Evolutionary conservation across 106 monocot genomes (phyloP).

Genomic region (Dendrobium huoshanense): DNA sequence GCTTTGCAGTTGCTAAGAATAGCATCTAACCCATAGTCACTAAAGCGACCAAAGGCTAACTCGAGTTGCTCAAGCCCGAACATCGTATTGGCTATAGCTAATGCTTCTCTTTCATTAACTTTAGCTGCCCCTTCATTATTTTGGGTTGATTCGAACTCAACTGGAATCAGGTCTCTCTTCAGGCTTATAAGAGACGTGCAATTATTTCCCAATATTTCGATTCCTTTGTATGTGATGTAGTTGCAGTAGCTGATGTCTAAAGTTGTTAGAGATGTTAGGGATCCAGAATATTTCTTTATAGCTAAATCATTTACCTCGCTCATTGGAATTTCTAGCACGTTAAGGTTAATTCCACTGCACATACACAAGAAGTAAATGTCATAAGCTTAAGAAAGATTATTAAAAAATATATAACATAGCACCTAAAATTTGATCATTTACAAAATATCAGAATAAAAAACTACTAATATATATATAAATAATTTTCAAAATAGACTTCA

Average conservation of each 20-base stretch:
- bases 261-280: conserved; percentile 15
- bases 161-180: conserved; percentile 41
- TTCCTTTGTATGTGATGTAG: conserved; percentile 38
- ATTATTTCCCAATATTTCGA: conserved; percentile 31
- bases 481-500: no score
- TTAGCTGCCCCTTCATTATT: conserved; percentile 7
- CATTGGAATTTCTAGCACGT: conserved; percentile 51
- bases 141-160: not conserved
- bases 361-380: not conserved
- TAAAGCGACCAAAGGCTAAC: conserved; percentile 41
- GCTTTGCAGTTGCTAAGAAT: conserved; percentile 34
- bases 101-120: conserved; percentile 33
- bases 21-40: conserved; percentile 29
- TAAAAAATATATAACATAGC: no score
- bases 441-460: no score
- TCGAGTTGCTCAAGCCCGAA: conserved; percentile 38
- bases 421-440: no score
- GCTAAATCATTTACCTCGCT: conserved; percentile 32
- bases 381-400: not conserved
- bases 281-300: conserved; percentile 16
- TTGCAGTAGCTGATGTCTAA: conserved; percentile 60
- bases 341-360: conserved; percentile 12
- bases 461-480: no score
- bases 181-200: conserved; percentile 41
- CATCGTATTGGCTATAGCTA: conserved; percentile 44